These are phyloP conservation scores for Vickermania spadyakhi DNA, from an alignment of 208 protist genomes.

Conservation along the genomic window DNA sequence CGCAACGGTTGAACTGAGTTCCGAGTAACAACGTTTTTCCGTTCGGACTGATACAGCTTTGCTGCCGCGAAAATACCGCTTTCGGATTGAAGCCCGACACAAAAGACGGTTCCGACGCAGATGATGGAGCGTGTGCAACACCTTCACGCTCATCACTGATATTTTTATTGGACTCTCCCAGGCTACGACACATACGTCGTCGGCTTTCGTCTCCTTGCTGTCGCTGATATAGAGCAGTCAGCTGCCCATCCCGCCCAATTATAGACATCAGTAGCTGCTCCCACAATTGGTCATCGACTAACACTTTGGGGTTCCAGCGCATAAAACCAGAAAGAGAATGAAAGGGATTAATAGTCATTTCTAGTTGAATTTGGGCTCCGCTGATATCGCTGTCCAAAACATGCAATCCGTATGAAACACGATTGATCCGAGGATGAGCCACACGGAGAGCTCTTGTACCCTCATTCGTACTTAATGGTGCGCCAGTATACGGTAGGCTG, in stretches of 20 bases:
- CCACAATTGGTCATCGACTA: slow-evolving; percentile 29
- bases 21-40: slow-evolving; percentile 55
- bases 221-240: slow-evolving; percentile 5
- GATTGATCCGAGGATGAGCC: no score
- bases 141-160: no score
- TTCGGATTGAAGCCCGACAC: slow-evolving; percentile 37
- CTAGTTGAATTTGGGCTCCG: slow-evolving; percentile 57
- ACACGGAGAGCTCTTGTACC: no score
- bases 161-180: no score
- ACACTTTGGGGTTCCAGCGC: slow-evolving; percentile 16
- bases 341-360: slow-evolving; percentile 27
- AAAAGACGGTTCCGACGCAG: slow-evolving; percentile 7
- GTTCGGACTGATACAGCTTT: slow-evolving; percentile 45
- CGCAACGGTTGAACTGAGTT: slow-evolving; percentile 36
- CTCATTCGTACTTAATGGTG: no score
- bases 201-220: neutral
- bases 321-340: neutral
- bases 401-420: slow-evolving; percentile 11
- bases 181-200: no score
- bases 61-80: slow-evolving; percentile 51
- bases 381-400: slow-evolving; percentile 69
- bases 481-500: no score
- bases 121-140: neutral
- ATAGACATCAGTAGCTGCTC: slow-evolving; percentile 47
- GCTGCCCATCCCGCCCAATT: slow-evolving; percentile 33